Evolutionary conservation across 306 rosid genomes (phyloP), one percentile per base, ranked within the genome.

Genomic region (Erythrophleum fordii): DNA sequence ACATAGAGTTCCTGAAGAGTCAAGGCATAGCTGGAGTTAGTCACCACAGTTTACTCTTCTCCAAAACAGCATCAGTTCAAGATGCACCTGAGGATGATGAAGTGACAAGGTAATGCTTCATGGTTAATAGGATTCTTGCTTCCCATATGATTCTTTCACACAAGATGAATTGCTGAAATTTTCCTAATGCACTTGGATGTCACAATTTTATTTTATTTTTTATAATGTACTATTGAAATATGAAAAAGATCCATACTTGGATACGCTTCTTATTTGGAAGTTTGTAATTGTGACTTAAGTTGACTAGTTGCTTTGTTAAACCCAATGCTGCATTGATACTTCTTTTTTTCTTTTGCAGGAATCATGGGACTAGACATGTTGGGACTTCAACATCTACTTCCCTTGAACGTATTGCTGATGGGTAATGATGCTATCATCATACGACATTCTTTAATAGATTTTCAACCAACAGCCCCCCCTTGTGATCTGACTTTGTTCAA

Each of bases 41-140:
- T 89, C 91, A 95, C 85, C 99, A 95, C 87, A 95, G 97, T 85
- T 83, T 93, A 68, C 97, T 95, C 60, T 95, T 93, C 82, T 91
- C 97, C 74, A 93, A 95, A 86, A 62, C 97, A 55, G 97, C 85
- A 51, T 91, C 95, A 45, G 90, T 85, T 56, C 88, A 83, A 52
- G 88, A 25, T 13, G 84, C 77, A 73, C 86, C 82, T 5, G 93
- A 65, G 66, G 90, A 91, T 37, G 95, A 88, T n/a, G 87, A 90
- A 88, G 73, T 83, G 48, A 74, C 79, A 37, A 87, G 97, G 98
- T 92, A 84, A 86, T 72, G 45, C 66, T 77, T 67, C 29, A 0
- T 5, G 42, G 28, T 56, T 84, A 53, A 10, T 3, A 12, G n/a
- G 75, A 20, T 52, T 80, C 28, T 52, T 4, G 23, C 34, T 75